These are phyloP conservation scores for Graphilbum ipis-grandicollis DNA, from an alignment of 2,329 filamentous ascomycete genomes.

Conservation along the genomic window DNA sequence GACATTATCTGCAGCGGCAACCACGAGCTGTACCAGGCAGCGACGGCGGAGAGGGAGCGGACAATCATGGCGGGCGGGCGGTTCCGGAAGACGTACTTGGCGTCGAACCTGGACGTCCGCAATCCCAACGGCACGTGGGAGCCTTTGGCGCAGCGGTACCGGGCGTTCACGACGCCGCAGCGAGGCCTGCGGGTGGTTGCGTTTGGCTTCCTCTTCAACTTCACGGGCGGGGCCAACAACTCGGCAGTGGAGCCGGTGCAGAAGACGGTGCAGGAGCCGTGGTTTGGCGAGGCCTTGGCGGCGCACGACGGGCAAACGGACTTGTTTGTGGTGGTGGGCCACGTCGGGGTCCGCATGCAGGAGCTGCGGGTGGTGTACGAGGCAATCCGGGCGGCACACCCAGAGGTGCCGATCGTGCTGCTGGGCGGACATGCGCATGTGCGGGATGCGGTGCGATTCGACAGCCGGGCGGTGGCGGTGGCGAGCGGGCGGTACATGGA, in stretches of 20 bases:
- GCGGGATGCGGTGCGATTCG: constrained; percentile 66
- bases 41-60: constrained; percentile 64
- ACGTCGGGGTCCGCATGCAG: constrained; percentile 64
- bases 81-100: constrained; percentile 65
- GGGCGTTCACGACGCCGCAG: constrained; percentile 83
- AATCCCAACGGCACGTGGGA: constrained; percentile 46
- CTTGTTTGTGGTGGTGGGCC: constrained; percentile 71
- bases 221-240: constrained; percentile 80
- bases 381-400: constrained; percentile 58
- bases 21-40: constrained; percentile 79
- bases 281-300: constrained; percentile 77
- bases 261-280: constrained; percentile 63
- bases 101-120: constrained; percentile 84
- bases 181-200: constrained; percentile 69
- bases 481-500: constrained; percentile 89
- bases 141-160: constrained; percentile 59
- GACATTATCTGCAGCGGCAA: constrained; percentile 82
- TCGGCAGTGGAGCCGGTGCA: constrained; percentile 67
- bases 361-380: constrained; percentile 67
- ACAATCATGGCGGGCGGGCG: constrained; percentile 58
- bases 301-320: constrained; percentile 51
- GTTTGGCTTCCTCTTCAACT: constrained; percentile 92
- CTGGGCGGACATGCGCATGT: constrained; percentile 87
- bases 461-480: constrained; percentile 59
- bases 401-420: constrained; percentile 74